Base-by-base conservation (phyloP, 2,329 filamentous ascomycete species). In the Beauveria sp. region DNA sequence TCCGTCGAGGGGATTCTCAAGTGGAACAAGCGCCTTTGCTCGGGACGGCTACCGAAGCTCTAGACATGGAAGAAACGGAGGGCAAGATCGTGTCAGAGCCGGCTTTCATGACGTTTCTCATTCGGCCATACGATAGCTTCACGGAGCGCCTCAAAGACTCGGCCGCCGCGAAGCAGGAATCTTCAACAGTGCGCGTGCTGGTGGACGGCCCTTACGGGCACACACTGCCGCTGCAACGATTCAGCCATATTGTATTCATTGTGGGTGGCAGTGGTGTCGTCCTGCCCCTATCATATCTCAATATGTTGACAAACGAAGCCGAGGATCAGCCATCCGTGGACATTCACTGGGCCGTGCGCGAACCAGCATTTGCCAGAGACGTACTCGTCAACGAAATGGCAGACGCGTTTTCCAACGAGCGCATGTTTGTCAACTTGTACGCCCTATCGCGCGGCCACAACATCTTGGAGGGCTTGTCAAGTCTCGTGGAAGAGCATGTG, bases 191-290 rank as follows among this genome's bases (percentile, higher is more conserved):
- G 1, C 70, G 72, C 0, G 68, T 80, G 0, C 66, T 79, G 0
- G 70, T 80, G 6, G 78, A 80, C 16, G 78, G 78, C 0, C 78
- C 78, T 0, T 80, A 80, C 51, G 78, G 78, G 0, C 72, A 75
- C 34, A 75, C 73, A 0, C 71, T 73, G 4, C 71, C 73, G 0
- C 69, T 80, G 3, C 66, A 74, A 46, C 63, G 65, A 1, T 79
- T 77, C 49, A 70, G 73, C 14, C 71, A 72, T 24, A 65, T 79
- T 1, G 61, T 79, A 0, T 79, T 80, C 61, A 66, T 80, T 5
- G 75, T 75, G 0, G 78, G 78, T 1, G 78, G 78, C 0, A 79
- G 75, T 52, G 78, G 78, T 0, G 73, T 80, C 16, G 77, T 77
- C 18, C 71, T 76, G 0, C 71, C 77, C 0, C 64, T 79, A 0